Conservation (phyloP, 192 early-diverging fungal species). For the Podila epicladia region DNA sequence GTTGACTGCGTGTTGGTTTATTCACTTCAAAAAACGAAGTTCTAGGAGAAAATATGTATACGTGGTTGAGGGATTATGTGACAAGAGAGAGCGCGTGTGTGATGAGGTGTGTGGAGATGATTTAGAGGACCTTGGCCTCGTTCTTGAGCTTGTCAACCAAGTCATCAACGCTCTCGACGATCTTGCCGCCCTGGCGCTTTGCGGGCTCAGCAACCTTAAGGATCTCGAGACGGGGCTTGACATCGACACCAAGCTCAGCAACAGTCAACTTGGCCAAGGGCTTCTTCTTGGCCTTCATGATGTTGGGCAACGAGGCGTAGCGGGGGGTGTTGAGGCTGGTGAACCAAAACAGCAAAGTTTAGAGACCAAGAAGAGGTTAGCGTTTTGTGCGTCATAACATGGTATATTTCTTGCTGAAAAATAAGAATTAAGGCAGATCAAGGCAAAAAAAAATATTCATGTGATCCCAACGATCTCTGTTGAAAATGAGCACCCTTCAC, state of each 20-base stretch:
- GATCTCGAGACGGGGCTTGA: slow-evolving; percentile 84
- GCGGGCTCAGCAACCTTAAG: slow-evolving; percentile 93
- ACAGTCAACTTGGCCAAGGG: slow-evolving; percentile 82
- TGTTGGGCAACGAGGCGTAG: slow-evolving; percentile 94
- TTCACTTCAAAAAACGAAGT: too few relatives aligned
- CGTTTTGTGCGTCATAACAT: not conserved
- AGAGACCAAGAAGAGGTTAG: slow-evolving; percentile 10
- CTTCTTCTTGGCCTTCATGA: slow-evolving; percentile 99
- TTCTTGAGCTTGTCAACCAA: slow-evolving; percentile 87
- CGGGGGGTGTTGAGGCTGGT: slow-evolving; percentile 91
- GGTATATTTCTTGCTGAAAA: not conserved
- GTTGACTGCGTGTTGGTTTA: too few relatives aligned
- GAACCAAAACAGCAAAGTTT: not conserved
- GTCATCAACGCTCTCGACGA: slow-evolving; percentile 94
- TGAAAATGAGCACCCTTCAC: not conserved
- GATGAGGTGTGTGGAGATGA: not conserved
- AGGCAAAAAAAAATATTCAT: slow-evolving; percentile 18
- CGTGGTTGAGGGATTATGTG: not conserved
- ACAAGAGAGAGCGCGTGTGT: not conserved
- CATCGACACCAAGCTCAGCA: slow-evolving; percentile 84
- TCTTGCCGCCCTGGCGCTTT: slow-evolving; percentile 91
- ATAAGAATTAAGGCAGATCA: not conserved
- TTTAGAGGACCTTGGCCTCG: slow-evolving; percentile 54
- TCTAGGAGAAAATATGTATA: too few relatives aligned
- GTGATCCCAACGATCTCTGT: not conserved